A percentile compares a stretch with the other conserved stretches of the same genome.
Evolutionary conservation across 2,329 filamentous ascomycete genomes (phyloP).

Genomic region (Monosporascus sp.): DNA sequence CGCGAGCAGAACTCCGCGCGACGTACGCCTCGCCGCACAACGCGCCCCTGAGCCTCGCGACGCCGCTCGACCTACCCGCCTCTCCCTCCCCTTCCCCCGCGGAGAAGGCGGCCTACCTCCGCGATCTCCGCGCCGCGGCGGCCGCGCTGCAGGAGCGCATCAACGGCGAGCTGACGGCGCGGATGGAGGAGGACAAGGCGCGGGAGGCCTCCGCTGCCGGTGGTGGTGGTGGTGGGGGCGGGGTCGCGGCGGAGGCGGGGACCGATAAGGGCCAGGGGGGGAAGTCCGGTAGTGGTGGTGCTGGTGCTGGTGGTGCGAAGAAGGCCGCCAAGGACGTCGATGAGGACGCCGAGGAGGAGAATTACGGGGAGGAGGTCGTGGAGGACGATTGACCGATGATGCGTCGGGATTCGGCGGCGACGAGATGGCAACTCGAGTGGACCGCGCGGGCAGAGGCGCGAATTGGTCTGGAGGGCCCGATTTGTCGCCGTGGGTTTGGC

Average conservation of each 20-base stretch:
- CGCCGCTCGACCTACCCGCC: slow-evolving; percentile 26
- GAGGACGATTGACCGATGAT: slow-evolving; percentile 46
- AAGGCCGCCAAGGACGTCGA: slow-evolving; percentile 28
- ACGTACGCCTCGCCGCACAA: slow-evolving; percentile 50
- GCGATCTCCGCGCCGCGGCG: slow-evolving; percentile 52
- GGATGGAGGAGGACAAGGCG: slow-evolving; percentile 69
- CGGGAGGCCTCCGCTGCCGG: slow-evolving; percentile 32
- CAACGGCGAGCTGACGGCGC: slow-evolving; percentile 65
- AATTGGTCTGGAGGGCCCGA: no score
- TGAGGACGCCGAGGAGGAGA: slow-evolving; percentile 62
- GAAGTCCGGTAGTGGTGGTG: slow-evolving; percentile 28
- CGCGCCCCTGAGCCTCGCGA: slow-evolving; percentile 39
- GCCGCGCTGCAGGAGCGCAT: slow-evolving; percentile 57
- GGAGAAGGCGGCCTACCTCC: slow-evolving; percentile 54
- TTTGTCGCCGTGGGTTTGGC: no score
- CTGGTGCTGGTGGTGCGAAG: neutral
- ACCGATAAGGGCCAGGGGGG: neutral
- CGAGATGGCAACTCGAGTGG: neutral
- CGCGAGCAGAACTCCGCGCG: slow-evolving; percentile 34
- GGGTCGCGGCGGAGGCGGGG: neutral
- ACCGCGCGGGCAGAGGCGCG: neutral
- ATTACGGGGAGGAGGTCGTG: slow-evolving; percentile 78
- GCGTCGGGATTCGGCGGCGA: neutral
- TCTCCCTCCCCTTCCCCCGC: slow-evolving; percentile 4
- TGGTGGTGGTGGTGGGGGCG: slow-evolving; percentile 17